These are phyloP conservation scores for Dalbergia cultrata DNA, from an alignment of 306 rosid species.

Conservation along the genomic window DNA sequence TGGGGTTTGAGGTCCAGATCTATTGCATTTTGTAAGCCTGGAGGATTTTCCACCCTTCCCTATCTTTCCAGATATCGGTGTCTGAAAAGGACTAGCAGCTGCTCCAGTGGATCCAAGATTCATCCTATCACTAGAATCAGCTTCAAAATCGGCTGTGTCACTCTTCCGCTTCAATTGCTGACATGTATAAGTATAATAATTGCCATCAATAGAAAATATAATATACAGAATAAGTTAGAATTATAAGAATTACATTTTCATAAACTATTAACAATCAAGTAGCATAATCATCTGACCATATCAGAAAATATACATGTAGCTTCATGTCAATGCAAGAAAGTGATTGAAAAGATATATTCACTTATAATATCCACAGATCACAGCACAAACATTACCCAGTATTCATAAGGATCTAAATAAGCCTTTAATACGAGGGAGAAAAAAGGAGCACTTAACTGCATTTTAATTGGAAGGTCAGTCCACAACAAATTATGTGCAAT, in stretches of 20 bases:
- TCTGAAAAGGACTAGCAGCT: conserved; percentile 65
- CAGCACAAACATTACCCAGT: neutral
- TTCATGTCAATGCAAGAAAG: conserved; percentile 27
- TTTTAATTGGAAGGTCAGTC: conserved; percentile 24
- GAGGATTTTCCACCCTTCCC: conserved; percentile 81
- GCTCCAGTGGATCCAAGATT: conserved; percentile 64
- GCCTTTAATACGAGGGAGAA: neutral
- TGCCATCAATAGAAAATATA: conserved; percentile 24
- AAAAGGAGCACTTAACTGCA: neutral
- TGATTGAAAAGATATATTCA: conserved; percentile 12
- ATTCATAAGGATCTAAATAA: conserved; percentile 8
- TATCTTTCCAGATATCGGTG: conserved; percentile 72
- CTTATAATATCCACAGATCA: conserved; percentile 14
- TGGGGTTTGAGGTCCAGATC: conserved; percentile 81
- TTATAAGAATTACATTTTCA: conserved; percentile 10
- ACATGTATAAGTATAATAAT: conserved; percentile 39
- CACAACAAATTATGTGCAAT: conserved; percentile 13
- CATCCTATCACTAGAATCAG: conserved; percentile 70
- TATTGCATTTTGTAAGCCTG: conserved; percentile 75
- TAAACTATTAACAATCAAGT: conserved; percentile 3
- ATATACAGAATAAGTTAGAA: conserved; percentile 34
- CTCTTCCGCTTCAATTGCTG: conserved; percentile 86
- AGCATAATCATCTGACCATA: conserved; percentile 1
- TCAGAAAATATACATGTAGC: conserved; percentile 29
- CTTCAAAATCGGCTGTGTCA: conserved; percentile 67